phyloP scores from a whole-genome alignment of 2,329 filamentous ascomycete genomes.

The Didymella exigua region DNA sequence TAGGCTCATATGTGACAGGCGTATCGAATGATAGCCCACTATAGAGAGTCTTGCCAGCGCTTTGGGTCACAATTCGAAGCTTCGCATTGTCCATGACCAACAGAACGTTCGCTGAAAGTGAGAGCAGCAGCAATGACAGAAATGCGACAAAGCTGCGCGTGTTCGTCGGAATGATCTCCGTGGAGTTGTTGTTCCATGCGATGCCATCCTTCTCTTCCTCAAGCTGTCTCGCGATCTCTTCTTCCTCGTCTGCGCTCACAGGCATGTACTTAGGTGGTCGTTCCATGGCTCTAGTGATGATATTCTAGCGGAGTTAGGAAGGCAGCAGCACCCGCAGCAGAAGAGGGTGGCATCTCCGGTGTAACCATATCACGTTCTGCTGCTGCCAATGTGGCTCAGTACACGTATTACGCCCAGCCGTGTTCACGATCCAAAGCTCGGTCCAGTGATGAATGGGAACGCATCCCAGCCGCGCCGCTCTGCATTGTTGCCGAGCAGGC shows the following conservation, averaged over 20 bases:
- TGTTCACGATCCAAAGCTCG: conserved; percentile 27
- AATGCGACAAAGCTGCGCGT: conserved; percentile 34
- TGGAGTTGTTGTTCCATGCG: conserved; percentile 32
- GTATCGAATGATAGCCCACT: conserved; percentile 40
- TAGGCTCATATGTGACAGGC: conserved; percentile 32
- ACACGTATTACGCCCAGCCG: conserved; percentile 6
- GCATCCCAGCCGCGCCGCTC: conserved; percentile 13
- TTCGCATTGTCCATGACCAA: conserved; percentile 36
- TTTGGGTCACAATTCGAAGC: conserved; percentile 21
- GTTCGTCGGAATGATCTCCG: conserved; percentile 36
- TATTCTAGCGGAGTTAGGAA: conserved; percentile 14
- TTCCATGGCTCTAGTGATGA: conserved; percentile 26
- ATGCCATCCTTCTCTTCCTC: conserved; percentile 33
- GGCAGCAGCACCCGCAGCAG: conserved; percentile 11
- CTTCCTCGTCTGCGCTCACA: conserved; percentile 33
- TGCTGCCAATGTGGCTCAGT: conserved; percentile 15
- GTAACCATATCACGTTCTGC: conserved; percentile 9
- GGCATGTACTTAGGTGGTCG: conserved; percentile 33
- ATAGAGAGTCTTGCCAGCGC: conserved; percentile 30
- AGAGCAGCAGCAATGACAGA: conserved; percentile 37
- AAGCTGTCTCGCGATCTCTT: conserved; percentile 18
- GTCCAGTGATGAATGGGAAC: conserved; percentile 32
- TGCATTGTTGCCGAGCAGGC: conserved; percentile 18
- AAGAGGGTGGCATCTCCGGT: conserved; percentile 14
- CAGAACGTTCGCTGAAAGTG: conserved; percentile 38